A percentile compares a stretch with the other conserved stretches of the same genome.
These are phyloP conservation scores for Hygrophorus russula DNA, from an alignment of 768 basidiomycete genomes.

Conservation along the genomic window DNA sequence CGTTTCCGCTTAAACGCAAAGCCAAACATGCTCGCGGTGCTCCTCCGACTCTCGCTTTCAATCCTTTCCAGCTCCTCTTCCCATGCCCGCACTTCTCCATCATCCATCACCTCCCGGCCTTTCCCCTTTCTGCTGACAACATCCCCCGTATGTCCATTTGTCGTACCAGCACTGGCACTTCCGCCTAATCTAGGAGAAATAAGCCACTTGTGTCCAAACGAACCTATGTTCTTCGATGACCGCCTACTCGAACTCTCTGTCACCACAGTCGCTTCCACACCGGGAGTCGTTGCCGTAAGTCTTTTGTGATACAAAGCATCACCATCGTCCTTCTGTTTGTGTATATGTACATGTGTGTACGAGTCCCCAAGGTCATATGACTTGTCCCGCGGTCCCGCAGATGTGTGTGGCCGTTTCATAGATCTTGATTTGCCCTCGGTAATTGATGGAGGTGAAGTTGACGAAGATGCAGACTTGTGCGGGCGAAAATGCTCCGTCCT, in stretches of 20 bases:
- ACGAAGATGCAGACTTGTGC: constrained; percentile 3
- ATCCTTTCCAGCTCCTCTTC: constrained; percentile 69
- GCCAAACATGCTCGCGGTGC: constrained; percentile 32
- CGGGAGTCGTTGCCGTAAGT: no score
- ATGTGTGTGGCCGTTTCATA: constrained; percentile 56
- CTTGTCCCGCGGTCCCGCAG: constrained; percentile 59
- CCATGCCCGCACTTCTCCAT: constrained; percentile 47
- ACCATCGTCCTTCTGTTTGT: constrained; percentile 4
- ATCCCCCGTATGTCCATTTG: constrained; percentile 18
- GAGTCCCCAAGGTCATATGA: constrained; percentile 19
- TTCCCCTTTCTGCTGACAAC: constrained; percentile 8
- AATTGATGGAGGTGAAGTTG: constrained; percentile 1
- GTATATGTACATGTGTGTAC: constrained; percentile 5
- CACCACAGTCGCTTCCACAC: neutral
- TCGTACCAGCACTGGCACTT: constrained; percentile 5
- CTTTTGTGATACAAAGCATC: constrained; percentile 2
- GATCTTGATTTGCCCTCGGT: constrained; percentile 7
- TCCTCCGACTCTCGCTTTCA: constrained; percentile 46
- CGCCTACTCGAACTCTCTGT: neutral
- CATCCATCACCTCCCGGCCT: constrained; percentile 15
- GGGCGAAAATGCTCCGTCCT: constrained; percentile 1
- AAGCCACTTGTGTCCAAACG: no score
- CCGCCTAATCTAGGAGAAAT: constrained; percentile 1
- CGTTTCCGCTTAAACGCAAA: constrained; percentile 25
- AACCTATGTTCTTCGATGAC: no score